A percentile compares a stretch with the other conserved stretches of the same genome.
Conservation (phyloP, 306 rosid genomes). For the Delonix regia region DNA sequence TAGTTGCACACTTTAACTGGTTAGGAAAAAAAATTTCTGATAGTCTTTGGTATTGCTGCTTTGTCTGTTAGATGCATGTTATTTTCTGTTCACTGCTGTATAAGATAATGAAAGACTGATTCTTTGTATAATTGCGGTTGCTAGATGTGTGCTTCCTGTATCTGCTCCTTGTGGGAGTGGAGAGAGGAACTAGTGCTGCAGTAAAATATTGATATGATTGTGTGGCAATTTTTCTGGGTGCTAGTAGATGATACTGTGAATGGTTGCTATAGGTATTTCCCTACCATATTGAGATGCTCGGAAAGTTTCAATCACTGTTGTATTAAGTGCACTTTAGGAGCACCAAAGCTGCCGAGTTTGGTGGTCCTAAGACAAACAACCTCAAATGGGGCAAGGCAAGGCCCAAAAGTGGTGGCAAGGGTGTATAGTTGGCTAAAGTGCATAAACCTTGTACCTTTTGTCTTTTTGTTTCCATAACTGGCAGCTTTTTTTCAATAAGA, state of each 20-base stretch:
- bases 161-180: background rate
- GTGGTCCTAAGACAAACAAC: background rate
- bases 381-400: background rate
- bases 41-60: background rate
- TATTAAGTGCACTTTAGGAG: background rate
- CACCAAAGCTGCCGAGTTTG: background rate
- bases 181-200: background rate
- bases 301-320: constrained; percentile 3
- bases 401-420: background rate
- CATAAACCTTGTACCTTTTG: no score
- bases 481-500: background rate
- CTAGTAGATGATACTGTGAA: constrained; percentile 9
- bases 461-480: background rate
- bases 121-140: constrained; percentile 5
- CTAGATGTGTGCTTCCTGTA: constrained; percentile 29
- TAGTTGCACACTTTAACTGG: background rate
- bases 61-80: background rate
- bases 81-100: background rate
- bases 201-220: background rate
- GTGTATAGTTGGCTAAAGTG: background rate
- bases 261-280: background rate
- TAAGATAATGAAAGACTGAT: background rate
- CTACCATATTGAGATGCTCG: constrained; percentile 16
- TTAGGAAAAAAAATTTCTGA: background rate
- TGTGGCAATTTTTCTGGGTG: background rate